Evolutionary conservation across 106 monocot species (phyloP).

Genomic region (Triglochin maritima): DNA sequence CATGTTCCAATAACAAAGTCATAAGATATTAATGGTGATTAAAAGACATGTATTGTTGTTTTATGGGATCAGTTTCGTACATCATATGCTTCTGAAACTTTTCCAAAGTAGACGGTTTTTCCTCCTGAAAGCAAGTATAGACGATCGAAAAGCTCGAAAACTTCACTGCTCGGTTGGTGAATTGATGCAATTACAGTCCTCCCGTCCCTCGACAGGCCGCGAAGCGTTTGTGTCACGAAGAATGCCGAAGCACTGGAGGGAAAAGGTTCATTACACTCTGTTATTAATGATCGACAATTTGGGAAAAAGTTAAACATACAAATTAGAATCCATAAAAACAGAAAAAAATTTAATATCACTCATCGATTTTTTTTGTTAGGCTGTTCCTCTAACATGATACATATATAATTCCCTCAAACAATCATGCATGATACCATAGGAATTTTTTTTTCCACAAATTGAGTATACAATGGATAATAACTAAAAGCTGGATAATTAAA

Average conservation of each 20-base stretch:
- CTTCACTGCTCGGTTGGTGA: constrained; percentile 89
- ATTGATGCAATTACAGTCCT: constrained; percentile 72
- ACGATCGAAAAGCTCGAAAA: constrained; percentile 66
- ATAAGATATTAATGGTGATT: background rate
- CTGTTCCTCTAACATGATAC: too few relatives aligned
- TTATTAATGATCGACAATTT: too few relatives aligned
- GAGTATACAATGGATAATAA: constrained; percentile 1
- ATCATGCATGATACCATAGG: background rate
- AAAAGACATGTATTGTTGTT: background rate
- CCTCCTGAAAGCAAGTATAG: constrained; percentile 70
- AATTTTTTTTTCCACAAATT: background rate
- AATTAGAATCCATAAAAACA: background rate
- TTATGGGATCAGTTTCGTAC: constrained; percentile 5
- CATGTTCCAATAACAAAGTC: background rate
- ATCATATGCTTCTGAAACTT: constrained; percentile 53
- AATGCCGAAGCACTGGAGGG: constrained; percentile 67
- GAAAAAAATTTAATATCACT: too few relatives aligned
- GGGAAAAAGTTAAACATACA: too few relatives aligned
- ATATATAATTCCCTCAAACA: too few relatives aligned
- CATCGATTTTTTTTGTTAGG: too few relatives aligned
- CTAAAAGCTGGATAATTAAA: too few relatives aligned
- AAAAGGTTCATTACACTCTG: too few relatives aligned
- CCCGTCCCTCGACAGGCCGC: constrained; percentile 53
- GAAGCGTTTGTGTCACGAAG: constrained; percentile 64
- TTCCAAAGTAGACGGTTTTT: constrained; percentile 73